These are phyloP conservation scores for Lasiodiplodia theobromae DNA, from an alignment of 2,329 filamentous ascomycete species.

Conservation along the genomic window DNA sequence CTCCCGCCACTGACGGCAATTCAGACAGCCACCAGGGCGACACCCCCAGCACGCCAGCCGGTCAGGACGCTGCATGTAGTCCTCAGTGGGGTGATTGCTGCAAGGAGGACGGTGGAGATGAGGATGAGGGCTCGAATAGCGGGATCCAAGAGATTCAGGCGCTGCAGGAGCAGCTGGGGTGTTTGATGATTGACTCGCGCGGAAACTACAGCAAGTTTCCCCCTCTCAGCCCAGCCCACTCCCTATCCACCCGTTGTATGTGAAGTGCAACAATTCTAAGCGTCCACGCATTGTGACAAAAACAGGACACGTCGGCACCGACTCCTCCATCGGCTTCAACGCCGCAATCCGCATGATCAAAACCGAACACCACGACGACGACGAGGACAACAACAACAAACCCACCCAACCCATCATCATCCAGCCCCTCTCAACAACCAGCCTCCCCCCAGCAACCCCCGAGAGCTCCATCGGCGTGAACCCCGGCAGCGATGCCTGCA, in stretches of 20 bases:
- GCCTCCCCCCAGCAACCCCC: slow-evolving; percentile 39
- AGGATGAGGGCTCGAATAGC: slow-evolving; percentile 27
- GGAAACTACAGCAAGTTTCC: slow-evolving; percentile 40
- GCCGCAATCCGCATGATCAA: slow-evolving; percentile 45
- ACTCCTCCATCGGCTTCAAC: slow-evolving; percentile 49
- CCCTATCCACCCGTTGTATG: no score
- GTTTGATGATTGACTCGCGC: slow-evolving; percentile 47
- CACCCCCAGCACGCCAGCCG: no score
- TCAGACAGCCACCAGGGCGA: no score
- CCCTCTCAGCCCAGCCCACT: background rate
- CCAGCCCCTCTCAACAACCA: slow-evolving; percentile 39
- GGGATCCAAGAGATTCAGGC: slow-evolving; percentile 42
- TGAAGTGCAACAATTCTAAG: background rate
- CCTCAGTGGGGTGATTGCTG: no score
- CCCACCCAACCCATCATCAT: slow-evolving; percentile 41
- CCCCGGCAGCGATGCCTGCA: background rate
- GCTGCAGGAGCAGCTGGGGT: slow-evolving; percentile 46
- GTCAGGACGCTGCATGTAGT: no score
- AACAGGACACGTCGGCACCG: slow-evolving; percentile 43
- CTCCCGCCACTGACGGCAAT: background rate
- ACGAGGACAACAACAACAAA: slow-evolving; percentile 30
- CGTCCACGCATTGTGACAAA: background rate
- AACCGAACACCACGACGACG: slow-evolving; percentile 1
- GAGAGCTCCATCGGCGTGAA: slow-evolving; percentile 29
- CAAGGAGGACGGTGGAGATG: slow-evolving; percentile 36